Percentiles rank a stretch among this genome's conserved stretches.
These are phyloP conservation scores for Stemphylium lycopersici DNA, from an alignment of 2,329 filamentous ascomycete species.

Conservation along the genomic window DNA sequence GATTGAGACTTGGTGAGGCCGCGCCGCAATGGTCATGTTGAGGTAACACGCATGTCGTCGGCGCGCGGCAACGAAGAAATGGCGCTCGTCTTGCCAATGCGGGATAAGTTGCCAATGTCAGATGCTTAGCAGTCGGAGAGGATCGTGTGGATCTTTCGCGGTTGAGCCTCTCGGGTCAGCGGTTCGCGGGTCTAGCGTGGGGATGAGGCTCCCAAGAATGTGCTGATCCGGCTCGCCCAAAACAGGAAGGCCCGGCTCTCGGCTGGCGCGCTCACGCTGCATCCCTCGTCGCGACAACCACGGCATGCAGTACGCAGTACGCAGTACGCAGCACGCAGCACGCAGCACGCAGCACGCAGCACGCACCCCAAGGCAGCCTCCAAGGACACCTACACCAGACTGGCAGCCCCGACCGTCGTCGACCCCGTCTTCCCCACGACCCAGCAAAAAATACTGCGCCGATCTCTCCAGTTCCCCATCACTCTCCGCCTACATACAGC, in stretches of 20 bases:
- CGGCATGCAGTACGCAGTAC: neutral
- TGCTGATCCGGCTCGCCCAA: slow-evolving; percentile 9
- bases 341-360: neutral
- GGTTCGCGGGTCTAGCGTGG: slow-evolving; percentile 9
- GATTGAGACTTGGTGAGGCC: neutral
- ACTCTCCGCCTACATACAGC: neutral
- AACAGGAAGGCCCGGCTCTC: slow-evolving; percentile 6
- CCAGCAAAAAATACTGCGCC: neutral
- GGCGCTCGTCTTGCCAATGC: slow-evolving; percentile 8
- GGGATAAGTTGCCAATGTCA: slow-evolving; percentile 13
- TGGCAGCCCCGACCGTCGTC: neutral
- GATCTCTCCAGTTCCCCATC: slow-evolving; percentile 11
- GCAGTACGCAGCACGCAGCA: neutral
- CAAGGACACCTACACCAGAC: neutral
- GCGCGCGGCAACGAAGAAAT: neutral
- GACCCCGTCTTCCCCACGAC: slow-evolving; percentile 2
- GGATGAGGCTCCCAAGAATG: slow-evolving; percentile 7
- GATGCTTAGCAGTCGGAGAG: slow-evolving; percentile 11
- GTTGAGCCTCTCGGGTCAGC: slow-evolving; percentile 5
- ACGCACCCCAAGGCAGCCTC: neutral
- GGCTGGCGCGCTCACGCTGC: neutral
- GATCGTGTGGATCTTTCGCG: slow-evolving; percentile 5
- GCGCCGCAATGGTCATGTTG: neutral
- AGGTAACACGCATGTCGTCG: neutral
- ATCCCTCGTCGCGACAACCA: neutral